phyloP scores from a whole-genome alignment of 805 yeast species.

The Lipomyces chichibuensis region DNA sequence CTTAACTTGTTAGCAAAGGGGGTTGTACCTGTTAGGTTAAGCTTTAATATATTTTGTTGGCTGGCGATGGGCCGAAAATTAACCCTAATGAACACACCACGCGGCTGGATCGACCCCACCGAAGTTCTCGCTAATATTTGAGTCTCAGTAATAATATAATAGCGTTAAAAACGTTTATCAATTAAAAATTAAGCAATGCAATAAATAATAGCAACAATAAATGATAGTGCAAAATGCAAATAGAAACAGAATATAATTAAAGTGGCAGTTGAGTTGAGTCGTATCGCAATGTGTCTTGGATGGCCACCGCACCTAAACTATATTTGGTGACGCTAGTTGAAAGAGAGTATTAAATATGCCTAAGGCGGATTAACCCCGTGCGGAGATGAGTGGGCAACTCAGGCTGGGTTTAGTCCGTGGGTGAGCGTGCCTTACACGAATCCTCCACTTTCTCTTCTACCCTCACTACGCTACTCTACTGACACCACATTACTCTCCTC shows the following conservation, averaged over 20 bases:
- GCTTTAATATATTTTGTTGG: background rate
- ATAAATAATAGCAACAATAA: background rate
- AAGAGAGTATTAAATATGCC: background rate
- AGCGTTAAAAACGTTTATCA: background rate
- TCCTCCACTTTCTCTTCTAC: slow-evolving; percentile 1
- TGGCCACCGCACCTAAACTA: background rate
- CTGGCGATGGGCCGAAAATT: background rate
- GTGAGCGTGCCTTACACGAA: background rate
- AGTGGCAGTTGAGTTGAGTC: background rate
- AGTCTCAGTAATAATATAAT: background rate
- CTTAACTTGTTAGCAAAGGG: background rate
- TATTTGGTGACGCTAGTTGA: background rate
- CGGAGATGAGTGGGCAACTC: background rate
- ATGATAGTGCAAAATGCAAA: background rate
- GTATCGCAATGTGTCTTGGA: background rate
- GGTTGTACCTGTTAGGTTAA: background rate
- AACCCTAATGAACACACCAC: no score
- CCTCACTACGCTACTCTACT: background rate
- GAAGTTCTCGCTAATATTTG: background rate
- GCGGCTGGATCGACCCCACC: background rate
- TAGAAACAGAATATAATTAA: background rate
- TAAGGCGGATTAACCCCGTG: background rate
- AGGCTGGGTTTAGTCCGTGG: background rate
- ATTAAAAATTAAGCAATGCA: background rate
- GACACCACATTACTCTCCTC: background rate